Percentiles rank a stretch among this genome's conserved stretches.
Conservation (phyloP, 495 filamentous ascomycete genomes). For the Apiosordaria backusii region DNA sequence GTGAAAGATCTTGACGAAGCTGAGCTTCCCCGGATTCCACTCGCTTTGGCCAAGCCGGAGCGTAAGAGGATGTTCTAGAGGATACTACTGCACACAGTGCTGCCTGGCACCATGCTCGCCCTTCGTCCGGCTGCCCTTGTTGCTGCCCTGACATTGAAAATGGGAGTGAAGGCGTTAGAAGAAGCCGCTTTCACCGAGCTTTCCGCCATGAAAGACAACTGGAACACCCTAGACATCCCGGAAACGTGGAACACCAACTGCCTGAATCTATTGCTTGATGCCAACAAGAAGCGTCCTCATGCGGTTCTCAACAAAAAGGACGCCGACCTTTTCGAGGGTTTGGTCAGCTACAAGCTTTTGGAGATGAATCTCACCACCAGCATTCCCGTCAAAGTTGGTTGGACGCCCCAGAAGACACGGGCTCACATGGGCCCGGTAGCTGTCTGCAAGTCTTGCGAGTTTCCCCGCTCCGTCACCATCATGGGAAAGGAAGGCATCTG, state of each 20-base stretch:
- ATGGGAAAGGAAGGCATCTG: constrained; percentile 38
- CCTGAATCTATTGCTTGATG: constrained; percentile 41
- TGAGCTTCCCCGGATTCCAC: constrained; percentile 36
- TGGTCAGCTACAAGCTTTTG: constrained; percentile 48
- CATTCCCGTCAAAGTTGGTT: constrained; percentile 35
- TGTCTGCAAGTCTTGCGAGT: constrained; percentile 40
- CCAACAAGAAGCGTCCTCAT: constrained; percentile 36
- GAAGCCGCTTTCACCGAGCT: constrained; percentile 39
- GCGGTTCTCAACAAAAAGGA: constrained; percentile 31
- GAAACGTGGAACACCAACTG: constrained; percentile 47
- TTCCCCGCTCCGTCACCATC: constrained; percentile 45
- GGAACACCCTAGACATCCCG: constrained; percentile 43
- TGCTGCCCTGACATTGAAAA: constrained; percentile 42
- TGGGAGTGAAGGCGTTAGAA: constrained; percentile 40
- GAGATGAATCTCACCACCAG: constrained; percentile 43
- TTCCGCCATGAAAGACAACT: constrained; percentile 32
- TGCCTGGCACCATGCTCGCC: constrained; percentile 43
- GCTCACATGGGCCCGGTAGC: constrained; percentile 36
- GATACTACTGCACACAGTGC: constrained; percentile 41
- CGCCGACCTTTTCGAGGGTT: constrained; percentile 34
- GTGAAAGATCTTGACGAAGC: constrained; percentile 26
- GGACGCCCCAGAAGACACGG: constrained; percentile 41
- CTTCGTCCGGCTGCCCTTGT: constrained; percentile 42
- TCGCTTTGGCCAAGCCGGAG: constrained; percentile 33
- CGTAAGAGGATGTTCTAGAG: constrained; percentile 41